phyloP scores from a whole-genome alignment of 805 yeast species.

The Metschnikowia continentalis region DNA sequence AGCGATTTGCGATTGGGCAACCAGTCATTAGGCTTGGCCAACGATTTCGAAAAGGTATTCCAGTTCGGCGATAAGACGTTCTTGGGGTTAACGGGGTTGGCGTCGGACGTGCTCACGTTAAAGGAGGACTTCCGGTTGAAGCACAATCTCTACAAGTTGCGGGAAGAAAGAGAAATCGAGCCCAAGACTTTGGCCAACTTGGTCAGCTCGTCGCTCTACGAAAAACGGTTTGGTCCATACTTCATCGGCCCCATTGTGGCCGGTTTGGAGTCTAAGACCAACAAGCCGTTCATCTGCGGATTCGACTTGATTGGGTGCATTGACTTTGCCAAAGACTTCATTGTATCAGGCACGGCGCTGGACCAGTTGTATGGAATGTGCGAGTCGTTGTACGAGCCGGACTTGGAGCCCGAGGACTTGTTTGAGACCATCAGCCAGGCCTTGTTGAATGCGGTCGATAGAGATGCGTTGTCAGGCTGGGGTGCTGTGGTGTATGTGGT shows the following conservation, averaged over 20 bases:
- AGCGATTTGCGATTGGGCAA: conserved; percentile 91
- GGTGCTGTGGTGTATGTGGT: conserved; percentile 93
- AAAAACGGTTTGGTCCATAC: conserved; percentile 92
- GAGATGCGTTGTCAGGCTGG: conserved; percentile 98
- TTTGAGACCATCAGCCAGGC: conserved; percentile 96
- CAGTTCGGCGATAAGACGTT: conserved; percentile 75
- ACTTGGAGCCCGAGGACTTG: conserved; percentile 88
- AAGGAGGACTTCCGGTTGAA: conserved; percentile 77
- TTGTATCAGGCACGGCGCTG: conserved; percentile 93
- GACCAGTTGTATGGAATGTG: conserved; percentile 99
- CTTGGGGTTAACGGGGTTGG: conserved; percentile 91
- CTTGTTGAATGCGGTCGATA: conserved; percentile 87
- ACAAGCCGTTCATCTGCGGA: conserved; percentile 88
- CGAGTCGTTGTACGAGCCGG: conserved; percentile 91
- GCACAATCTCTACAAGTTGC: conserved; percentile 81
- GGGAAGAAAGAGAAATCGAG: conserved; percentile 88
- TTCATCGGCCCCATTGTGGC: conserved; percentile 97
- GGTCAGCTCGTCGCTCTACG: conserved; percentile 85
- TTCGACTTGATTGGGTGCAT: conserved; percentile 96
- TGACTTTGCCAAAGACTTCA: conserved; percentile 90
- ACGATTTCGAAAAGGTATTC: conserved; percentile 90
- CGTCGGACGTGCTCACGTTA: conserved; percentile 87
- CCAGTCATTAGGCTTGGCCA: conserved; percentile 88
- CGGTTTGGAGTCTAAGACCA: conserved; percentile 79
- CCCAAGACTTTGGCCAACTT: conserved; percentile 92